These are phyloP conservation scores for Cudoniella acicularis DNA, from an alignment of 495 filamentous ascomycete genomes.

Conservation along the genomic window DNA sequence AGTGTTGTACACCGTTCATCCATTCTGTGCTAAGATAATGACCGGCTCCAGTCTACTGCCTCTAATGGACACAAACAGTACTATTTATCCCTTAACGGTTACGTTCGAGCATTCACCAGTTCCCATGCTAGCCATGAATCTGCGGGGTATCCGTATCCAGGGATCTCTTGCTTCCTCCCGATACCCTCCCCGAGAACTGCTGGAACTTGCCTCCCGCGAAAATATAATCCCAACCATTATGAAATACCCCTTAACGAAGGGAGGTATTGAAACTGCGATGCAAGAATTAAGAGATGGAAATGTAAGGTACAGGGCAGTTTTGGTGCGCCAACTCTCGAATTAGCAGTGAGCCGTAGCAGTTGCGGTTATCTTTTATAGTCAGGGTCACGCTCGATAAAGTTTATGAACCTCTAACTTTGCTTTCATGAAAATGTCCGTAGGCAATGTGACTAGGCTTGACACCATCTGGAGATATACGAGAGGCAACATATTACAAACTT, in stretches of 20 bases:
- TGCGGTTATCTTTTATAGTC: no score
- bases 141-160: slow-evolving; percentile 45
- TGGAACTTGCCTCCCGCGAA: slow-evolving; percentile 31
- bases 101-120: slow-evolving; percentile 34
- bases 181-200: slow-evolving; percentile 32
- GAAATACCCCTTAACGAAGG: slow-evolving; percentile 40
- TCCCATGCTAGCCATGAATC: slow-evolving; percentile 36
- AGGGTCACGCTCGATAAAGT: no score
- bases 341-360: no score
- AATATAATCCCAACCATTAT: slow-evolving; percentile 27
- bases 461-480: no score
- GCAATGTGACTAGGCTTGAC: no score
- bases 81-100: slow-evolving; percentile 45
- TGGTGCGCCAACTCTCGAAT: no score
- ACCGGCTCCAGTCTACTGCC: slow-evolving; percentile 42
- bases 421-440: no score
- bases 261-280: slow-evolving; percentile 53
- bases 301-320: slow-evolving; percentile 52
- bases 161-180: slow-evolving; percentile 41
- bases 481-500: no score
- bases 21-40: not conserved
- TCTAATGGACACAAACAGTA: no score
- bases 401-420: no score
- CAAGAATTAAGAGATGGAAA: slow-evolving; percentile 46
- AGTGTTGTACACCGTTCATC: not conserved